phyloP scores from a whole-genome alignment of 495 filamentous ascomycete genomes.

The Lasiosphaeriaceae sp. region DNA sequence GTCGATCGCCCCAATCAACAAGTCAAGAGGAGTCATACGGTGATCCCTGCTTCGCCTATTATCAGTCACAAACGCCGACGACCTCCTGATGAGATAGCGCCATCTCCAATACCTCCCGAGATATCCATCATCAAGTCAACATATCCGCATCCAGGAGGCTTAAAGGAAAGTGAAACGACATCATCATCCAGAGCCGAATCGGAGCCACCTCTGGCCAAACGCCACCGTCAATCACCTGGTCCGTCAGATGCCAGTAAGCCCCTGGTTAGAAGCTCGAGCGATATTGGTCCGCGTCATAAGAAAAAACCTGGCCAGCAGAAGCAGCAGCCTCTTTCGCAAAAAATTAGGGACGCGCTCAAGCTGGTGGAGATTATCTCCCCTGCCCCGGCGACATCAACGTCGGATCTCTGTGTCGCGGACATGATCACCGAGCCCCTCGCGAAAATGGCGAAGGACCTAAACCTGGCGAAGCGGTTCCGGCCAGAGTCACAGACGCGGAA shows the following conservation, averaged over 20 bases:
- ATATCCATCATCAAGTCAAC: conserved; percentile 20
- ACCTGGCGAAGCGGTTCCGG: conserved; percentile 46
- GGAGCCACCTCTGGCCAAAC: conserved; percentile 32
- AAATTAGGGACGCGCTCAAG: background rate
- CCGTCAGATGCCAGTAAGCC: conserved; percentile 9
- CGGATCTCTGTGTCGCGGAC: conserved; percentile 17
- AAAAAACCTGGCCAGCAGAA: background rate
- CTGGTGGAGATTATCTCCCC: conserved; percentile 39
- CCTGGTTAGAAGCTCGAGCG: conserved; percentile 31
- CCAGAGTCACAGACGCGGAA: conserved; percentile 48
- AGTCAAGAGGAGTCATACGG: background rate
- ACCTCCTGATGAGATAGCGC: background rate
- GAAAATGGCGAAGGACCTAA: conserved; percentile 49
- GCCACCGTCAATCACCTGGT: conserved; percentile 8
- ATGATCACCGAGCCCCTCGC: conserved; percentile 53
- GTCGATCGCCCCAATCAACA: background rate
- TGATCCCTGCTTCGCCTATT: background rate
- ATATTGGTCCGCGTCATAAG: conserved; percentile 30
- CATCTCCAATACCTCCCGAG: background rate
- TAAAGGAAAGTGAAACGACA: background rate
- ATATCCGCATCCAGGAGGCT: conserved; percentile 1
- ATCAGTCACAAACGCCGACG: background rate
- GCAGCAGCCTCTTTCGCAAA: background rate
- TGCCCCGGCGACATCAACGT: conserved; percentile 21
- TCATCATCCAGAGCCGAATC: conserved; percentile 30